Evolutionary conservation across 2,329 filamentous ascomycete species (phyloP).

Genomic region (Claviceps arundinis): DNA sequence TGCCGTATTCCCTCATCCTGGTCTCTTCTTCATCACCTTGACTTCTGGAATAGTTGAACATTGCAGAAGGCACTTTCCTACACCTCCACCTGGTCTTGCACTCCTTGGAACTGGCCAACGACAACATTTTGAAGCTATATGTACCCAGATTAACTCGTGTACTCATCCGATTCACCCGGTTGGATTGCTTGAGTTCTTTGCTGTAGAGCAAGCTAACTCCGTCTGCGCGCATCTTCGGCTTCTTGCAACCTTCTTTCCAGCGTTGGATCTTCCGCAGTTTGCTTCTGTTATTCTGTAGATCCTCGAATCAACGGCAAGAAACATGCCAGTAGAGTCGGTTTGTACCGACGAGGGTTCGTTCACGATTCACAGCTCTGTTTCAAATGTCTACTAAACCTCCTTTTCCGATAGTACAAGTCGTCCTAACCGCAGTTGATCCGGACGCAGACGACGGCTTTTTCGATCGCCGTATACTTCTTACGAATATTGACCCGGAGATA

Average conservation of each 20-base stretch:
- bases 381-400: neutral
- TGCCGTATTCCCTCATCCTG: slow-evolving; percentile 2
- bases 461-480: slow-evolving; percentile 19
- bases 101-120: neutral
- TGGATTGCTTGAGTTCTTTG: neutral
- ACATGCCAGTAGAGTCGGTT: slow-evolving; percentile 1
- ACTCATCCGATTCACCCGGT: neutral
- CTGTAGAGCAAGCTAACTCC: neutral
- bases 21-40: neutral
- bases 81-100: neutral
- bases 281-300: neutral
- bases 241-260: neutral
- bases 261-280: neutral
- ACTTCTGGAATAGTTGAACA: neutral
- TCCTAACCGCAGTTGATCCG: slow-evolving; percentile 14
- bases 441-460: slow-evolving; percentile 11
- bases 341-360: slow-evolving; percentile 7
- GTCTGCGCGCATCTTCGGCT: neutral
- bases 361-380: neutral
- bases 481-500: slow-evolving; percentile 15
- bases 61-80: neutral
- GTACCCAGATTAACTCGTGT: neutral
- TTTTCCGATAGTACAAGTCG: slow-evolving; percentile 16
- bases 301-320: neutral
- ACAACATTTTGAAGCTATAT: neutral